Percentiles rank a stretch among this genome's conserved stretches.
Evolutionary conservation across 371 early-diverging fungal species (phyloP).

Genomic region (Mycotypha africana): DNA sequence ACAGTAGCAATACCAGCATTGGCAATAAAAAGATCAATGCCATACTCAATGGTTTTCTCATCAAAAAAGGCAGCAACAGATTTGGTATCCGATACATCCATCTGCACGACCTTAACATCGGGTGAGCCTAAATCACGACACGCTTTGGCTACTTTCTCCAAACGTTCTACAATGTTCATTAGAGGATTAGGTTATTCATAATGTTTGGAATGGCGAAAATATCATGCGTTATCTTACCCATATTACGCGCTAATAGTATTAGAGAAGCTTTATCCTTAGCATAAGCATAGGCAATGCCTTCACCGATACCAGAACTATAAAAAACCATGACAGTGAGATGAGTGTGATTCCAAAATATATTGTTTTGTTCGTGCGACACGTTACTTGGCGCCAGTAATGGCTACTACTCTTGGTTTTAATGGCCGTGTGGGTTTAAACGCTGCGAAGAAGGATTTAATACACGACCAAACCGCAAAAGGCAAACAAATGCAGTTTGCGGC

Average conservation of each 20-base stretch:
- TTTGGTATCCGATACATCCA: slow-evolving; percentile 16
- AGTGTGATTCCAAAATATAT: neutral
- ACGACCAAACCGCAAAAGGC: slow-evolving; percentile 6
- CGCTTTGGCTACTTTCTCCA: slow-evolving; percentile 13
- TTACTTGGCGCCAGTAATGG: slow-evolving; percentile 21
- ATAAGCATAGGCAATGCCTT: slow-evolving; percentile 13
- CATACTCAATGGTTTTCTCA: slow-evolving; percentile 7
- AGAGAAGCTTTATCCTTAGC: slow-evolving; percentile 11
- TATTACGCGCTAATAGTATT: slow-evolving; percentile 13
- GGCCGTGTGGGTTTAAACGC: neutral
- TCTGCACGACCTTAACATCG: slow-evolving; percentile 15
- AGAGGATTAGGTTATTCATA: neutral
- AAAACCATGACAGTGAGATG: neutral
- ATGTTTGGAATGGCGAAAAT: neutral
- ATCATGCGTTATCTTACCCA: slow-evolving; percentile 5
- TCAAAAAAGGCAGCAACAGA: slow-evolving; percentile 6
- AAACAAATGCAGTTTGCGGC: slow-evolving; percentile 1
- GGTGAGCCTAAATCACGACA: slow-evolving; percentile 14
- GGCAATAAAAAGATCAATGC: slow-evolving; percentile 17
- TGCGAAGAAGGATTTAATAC: slow-evolving; percentile 1
- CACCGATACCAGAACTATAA: slow-evolving; percentile 16
- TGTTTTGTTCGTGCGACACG: neutral
- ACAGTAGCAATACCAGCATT: slow-evolving; percentile 15
- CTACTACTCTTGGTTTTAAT: slow-evolving; percentile 11
- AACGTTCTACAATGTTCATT: slow-evolving; percentile 8